These are phyloP conservation scores for Trichoderma koningiopsis DNA, from an alignment of 2,329 filamentous ascomycete genomes.

Conservation along the genomic window DNA sequence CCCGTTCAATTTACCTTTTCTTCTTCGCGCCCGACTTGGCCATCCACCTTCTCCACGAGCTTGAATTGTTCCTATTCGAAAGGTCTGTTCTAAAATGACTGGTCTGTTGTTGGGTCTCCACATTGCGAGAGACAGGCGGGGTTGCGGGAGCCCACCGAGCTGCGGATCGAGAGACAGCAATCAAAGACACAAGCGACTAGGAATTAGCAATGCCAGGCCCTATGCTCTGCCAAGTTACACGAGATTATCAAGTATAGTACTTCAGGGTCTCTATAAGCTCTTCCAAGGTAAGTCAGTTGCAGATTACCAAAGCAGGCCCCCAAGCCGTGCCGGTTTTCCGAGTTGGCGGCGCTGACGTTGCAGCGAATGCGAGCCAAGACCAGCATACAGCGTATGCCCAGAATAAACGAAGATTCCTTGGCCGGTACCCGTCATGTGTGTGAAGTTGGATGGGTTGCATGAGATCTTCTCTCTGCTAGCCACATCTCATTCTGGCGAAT, in stretches of 20 bases:
- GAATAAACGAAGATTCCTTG: not conserved
- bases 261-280: not conserved
- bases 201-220: not conserved
- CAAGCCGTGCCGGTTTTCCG: constrained; percentile 22
- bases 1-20: constrained; percentile 14
- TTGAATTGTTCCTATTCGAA: not conserved
- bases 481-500: not conserved
- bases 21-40: not conserved
- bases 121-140: constrained; percentile 8
- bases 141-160: constrained; percentile 5
- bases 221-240: not conserved
- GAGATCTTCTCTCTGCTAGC: not conserved
- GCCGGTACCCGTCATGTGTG: constrained; percentile 1
- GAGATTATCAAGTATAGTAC: not conserved
- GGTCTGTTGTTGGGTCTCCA: constrained; percentile 12
- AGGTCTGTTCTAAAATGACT: not conserved
- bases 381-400: constrained; percentile 5
- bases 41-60: constrained; percentile 3
- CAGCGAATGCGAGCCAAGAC: constrained; percentile 19
- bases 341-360: constrained; percentile 7
- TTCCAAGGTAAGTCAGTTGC: not conserved
- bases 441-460: not conserved
- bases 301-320: constrained; percentile 1
- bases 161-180: constrained; percentile 6
- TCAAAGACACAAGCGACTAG: not conserved